phyloP scores from a whole-genome alignment of 2,329 filamentous ascomycete genomes.

The Verticillium isaacii region DNA sequence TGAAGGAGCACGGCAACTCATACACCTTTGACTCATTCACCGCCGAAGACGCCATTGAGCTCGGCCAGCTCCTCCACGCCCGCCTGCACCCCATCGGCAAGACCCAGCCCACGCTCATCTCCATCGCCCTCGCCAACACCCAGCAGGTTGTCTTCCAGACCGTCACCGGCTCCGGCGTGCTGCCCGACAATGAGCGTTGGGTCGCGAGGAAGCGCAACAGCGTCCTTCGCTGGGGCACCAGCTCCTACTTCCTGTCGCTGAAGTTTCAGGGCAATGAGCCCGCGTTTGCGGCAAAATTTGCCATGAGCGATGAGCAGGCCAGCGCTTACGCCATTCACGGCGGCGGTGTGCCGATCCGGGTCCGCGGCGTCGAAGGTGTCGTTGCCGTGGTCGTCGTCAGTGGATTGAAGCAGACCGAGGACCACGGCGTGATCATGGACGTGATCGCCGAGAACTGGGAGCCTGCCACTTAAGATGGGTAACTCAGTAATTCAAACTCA shows the following conservation, averaged over 20 bases:
- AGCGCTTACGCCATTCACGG: slow-evolving; percentile 72
- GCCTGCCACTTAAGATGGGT: background rate
- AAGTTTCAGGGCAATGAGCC: slow-evolving; percentile 62
- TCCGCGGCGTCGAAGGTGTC: slow-evolving; percentile 69
- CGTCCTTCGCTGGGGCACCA: slow-evolving; percentile 65
- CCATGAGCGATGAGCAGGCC: slow-evolving; percentile 49
- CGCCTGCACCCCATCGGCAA: slow-evolving; percentile 50
- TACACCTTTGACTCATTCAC: slow-evolving; percentile 53
- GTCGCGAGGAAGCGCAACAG: slow-evolving; percentile 67
- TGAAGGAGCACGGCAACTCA: slow-evolving; percentile 33
- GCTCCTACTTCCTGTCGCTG: slow-evolving; percentile 66
- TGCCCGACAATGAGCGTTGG: slow-evolving; percentile 69
- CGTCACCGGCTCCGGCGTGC: slow-evolving; percentile 60
- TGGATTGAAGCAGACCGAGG: slow-evolving; percentile 71
- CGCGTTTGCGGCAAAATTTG: slow-evolving; percentile 61
- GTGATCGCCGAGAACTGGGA: slow-evolving; percentile 52
- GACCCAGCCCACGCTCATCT: slow-evolving; percentile 51
- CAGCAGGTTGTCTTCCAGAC: slow-evolving; percentile 65
- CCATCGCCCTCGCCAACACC: slow-evolving; percentile 56
- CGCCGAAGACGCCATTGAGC: slow-evolving; percentile 56
- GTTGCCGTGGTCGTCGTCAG: slow-evolving; percentile 72
- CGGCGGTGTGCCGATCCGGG: slow-evolving; percentile 68
- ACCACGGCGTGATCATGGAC: slow-evolving; percentile 72
- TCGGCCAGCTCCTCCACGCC: slow-evolving; percentile 60
- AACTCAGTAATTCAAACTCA: no score